Evolutionary conservation across 805 yeast genomes (phyloP), one percentile per base, ranked within the genome.

Genomic region (Kazachstania africana): DNA sequence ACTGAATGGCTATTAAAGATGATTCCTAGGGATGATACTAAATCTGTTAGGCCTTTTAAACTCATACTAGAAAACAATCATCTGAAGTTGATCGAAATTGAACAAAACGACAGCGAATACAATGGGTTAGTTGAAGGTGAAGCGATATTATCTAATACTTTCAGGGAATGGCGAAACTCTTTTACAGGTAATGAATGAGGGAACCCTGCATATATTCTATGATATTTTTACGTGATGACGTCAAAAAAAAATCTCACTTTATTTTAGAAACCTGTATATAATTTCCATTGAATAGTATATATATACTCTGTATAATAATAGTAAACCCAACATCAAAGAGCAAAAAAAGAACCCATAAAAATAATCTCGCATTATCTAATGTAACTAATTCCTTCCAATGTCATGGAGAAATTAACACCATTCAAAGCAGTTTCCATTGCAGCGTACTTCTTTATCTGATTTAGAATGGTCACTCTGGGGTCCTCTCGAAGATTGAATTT

Each of bases 1-100:
- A 61, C 83, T 33, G 83, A 81, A 35, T 85, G 95, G 95, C 50
- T 88, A 21, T 62, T 62, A 26, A 65, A 64, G 15, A 55, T 57
- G 16, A 59, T 78, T 13, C 78, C 82, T 9, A 59, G 63, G 18
- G 70, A 70, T 26, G 73, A 32, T n/a, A 2, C 16, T 8, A 68
- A 71, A 1, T 72, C 68, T 63, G 60, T 66, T 34, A 56, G 75
- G 37, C 63, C 66, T n/a, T 81, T 67, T 47, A 73, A 71, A 40
- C 68, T 78, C 2, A 57, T 42, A 4, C 48, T 61, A 6, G 66
- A 70, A 19, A 66, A 70, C 33, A 62, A 74, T 15, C 66, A 78
- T 32, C 57, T 67, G 12, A 57, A 79, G 39, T 53, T 57, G 8
- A 71, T 70, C 42, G 62, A 76, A 31, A 40, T 64, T 8, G 55